Evolutionary conservation across 2,329 filamentous ascomycete species (phyloP).

Genomic region (Aspergillus jensenii): DNA sequence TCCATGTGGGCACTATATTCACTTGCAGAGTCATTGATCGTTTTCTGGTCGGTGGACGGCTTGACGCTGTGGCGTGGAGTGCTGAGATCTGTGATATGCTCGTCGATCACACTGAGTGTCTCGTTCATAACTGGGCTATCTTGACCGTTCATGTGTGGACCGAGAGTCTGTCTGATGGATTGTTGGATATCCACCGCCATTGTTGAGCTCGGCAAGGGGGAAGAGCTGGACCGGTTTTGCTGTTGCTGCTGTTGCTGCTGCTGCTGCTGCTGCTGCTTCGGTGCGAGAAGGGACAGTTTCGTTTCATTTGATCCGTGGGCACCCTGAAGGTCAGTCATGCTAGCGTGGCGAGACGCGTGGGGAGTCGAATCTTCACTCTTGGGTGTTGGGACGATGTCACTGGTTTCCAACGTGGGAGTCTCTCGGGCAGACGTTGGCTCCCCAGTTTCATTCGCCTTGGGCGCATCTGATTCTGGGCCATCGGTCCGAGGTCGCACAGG

Average conservation of each 20-base stretch:
- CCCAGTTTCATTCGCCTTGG: conserved; percentile 9
- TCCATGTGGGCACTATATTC: conserved; percentile 81
- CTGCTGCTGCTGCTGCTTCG: conserved; percentile 26
- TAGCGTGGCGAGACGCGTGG: conserved; percentile 41
- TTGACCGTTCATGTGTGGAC: conserved; percentile 49
- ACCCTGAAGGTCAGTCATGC: conserved; percentile 29
- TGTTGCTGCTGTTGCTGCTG: conserved; percentile 29
- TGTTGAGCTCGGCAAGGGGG: conserved; percentile 35
- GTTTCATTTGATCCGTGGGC: conserved; percentile 20
- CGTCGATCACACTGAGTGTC: conserved; percentile 92
- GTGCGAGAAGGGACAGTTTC: conserved; percentile 16
- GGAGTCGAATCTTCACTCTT: conserved; percentile 40
- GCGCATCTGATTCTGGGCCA: conserved; percentile 12
- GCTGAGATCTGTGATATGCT: conserved; percentile 88
- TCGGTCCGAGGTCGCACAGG: conserved; percentile 21
- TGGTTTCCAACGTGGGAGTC: conserved; percentile 16
- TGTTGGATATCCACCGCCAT: conserved; percentile 42
- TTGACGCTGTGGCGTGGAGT: conserved; percentile 56
- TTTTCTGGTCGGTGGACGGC: conserved; percentile 50
- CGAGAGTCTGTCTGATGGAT: conserved; percentile 47
- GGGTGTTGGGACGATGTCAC: conserved; percentile 24
- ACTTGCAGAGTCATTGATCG: conserved; percentile 75
- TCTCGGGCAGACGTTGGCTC: conserved; percentile 14
- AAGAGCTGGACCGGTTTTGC: conserved; percentile 31
- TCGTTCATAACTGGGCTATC: conserved; percentile 86